Evolutionary conservation across 768 basidiomycete genomes (phyloP).

Genomic region (Clavulina sp.): DNA sequence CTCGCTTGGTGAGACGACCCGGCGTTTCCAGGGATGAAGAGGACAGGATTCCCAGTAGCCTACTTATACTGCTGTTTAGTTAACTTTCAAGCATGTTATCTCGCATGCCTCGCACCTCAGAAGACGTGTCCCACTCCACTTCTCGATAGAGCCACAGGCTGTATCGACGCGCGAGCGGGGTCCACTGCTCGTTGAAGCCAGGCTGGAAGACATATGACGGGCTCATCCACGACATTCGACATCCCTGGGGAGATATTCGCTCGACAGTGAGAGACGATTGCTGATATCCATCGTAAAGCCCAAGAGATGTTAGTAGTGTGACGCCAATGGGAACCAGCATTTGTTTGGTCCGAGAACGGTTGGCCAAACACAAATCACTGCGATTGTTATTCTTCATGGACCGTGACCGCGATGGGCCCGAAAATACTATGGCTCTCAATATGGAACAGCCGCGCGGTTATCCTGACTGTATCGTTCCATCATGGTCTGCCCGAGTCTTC

Average conservation of each 20-base stretch:
- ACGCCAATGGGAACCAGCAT: no score
- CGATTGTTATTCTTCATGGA: no score
- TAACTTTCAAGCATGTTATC: constrained; percentile 1
- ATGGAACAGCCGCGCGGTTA: no score
- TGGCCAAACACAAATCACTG: no score
- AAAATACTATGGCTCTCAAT: no score
- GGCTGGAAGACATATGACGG: constrained; percentile 70
- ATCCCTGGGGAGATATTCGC: constrained; percentile 60
- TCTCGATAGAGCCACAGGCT: constrained; percentile 87
- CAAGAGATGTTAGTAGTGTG: not conserved
- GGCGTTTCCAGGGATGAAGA: constrained; percentile 96
- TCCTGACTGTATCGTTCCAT: no score
- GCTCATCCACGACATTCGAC: constrained; percentile 92
- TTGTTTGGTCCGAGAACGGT: no score
- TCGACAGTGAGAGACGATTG: constrained; percentile 1
- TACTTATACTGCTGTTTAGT: constrained; percentile 3
- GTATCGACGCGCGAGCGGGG: constrained; percentile 53
- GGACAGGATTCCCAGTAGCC: constrained; percentile 53
- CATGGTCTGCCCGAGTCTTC: no score
- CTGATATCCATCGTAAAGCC: not conserved
- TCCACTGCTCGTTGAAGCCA: constrained; percentile 49
- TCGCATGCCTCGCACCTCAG: constrained; percentile 28
- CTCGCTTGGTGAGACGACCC: constrained; percentile 88
- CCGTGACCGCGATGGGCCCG: no score
- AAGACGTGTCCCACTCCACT: constrained; percentile 52